Conservation (phyloP, 345 rosid species). For the Citrus trifoliata region DNA sequence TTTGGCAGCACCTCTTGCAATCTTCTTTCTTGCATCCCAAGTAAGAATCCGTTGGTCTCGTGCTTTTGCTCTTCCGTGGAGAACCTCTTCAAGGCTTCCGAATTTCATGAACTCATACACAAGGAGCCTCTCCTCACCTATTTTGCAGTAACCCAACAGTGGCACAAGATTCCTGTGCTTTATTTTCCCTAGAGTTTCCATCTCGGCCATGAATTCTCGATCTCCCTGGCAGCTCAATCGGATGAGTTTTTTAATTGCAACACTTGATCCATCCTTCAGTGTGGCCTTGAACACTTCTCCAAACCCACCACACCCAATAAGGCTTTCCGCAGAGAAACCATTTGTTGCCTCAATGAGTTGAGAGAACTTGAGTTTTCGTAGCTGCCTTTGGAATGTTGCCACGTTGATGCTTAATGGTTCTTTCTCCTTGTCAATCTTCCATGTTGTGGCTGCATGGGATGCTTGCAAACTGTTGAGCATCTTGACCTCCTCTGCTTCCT, state of each 20-base stretch:
- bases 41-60: constrained; percentile 49
- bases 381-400: constrained; percentile 83
- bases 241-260: constrained; percentile 92
- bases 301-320: constrained; percentile 86
- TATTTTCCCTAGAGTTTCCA: constrained; percentile 96
- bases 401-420: constrained; percentile 95
- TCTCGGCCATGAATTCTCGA: constrained; percentile 95
- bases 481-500: constrained; percentile 76
- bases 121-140: constrained; percentile 90
- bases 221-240: constrained; percentile 93
- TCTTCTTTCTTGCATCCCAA: constrained; percentile 89
- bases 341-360: constrained; percentile 91
- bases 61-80: constrained; percentile 64
- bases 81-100: constrained; percentile 92
- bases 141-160: constrained; percentile 78
- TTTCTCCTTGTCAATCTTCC: constrained; percentile 97
- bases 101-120: constrained; percentile 92
- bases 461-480: constrained; percentile 88
- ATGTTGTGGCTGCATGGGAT: constrained; percentile 77
- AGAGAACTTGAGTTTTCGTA: constrained; percentile 86
- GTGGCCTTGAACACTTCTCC: constrained; percentile 97
- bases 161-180: constrained; percentile 95
- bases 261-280: constrained; percentile 84
- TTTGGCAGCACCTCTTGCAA: constrained; percentile 89
- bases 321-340: constrained; percentile 84